A percentile compares a stretch with the other conserved stretches of the same genome.
phyloP scores from a whole-genome alignment of 345 rosid genomes.

The Syzygium oleosum region DNA sequence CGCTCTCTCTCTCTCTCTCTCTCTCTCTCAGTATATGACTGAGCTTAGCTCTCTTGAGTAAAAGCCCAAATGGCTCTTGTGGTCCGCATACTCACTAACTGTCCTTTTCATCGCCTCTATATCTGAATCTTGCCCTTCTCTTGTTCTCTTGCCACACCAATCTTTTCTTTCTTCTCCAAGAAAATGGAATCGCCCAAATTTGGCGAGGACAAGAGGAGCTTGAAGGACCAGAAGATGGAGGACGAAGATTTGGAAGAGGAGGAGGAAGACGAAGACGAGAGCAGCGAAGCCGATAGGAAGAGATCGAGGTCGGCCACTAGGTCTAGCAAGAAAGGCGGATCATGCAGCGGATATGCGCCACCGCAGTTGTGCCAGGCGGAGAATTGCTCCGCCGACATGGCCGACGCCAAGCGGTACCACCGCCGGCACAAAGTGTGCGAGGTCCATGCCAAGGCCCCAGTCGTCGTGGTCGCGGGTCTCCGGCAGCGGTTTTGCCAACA shows the following conservation, averaged over 20 bases:
- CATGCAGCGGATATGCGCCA: constrained; percentile 10
- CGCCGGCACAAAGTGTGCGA: constrained; percentile 89
- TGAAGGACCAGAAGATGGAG: constrained; percentile 16
- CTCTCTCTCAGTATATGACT: background rate
- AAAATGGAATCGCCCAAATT: constrained; percentile 36
- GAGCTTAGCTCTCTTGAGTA: background rate
- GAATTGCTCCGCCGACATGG: constrained; percentile 51
- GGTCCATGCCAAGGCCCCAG: constrained; percentile 66
- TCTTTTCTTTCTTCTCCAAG: background rate
- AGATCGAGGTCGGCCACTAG: constrained; percentile 8
- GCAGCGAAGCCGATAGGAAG: constrained; percentile 34
- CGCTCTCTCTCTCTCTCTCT: background rate
- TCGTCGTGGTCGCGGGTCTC: constrained; percentile 44
- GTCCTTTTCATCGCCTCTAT: background rate
- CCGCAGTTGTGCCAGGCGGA: constrained; percentile 54
- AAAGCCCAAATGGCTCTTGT: background rate
- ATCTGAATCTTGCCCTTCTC: background rate
- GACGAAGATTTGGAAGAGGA: constrained; percentile 55
- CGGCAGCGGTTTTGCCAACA: constrained; percentile 95
- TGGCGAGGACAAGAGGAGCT: constrained; percentile 55
- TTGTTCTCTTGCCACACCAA: background rate
- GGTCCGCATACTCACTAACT: background rate
- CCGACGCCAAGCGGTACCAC: constrained; percentile 63
- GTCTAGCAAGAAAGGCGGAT: constrained; percentile 26
- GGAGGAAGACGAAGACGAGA: constrained; percentile 33